These are phyloP conservation scores for Isatis lusitanica DNA, from an alignment of 441 rosid genomes.

Conservation along the genomic window DNA sequence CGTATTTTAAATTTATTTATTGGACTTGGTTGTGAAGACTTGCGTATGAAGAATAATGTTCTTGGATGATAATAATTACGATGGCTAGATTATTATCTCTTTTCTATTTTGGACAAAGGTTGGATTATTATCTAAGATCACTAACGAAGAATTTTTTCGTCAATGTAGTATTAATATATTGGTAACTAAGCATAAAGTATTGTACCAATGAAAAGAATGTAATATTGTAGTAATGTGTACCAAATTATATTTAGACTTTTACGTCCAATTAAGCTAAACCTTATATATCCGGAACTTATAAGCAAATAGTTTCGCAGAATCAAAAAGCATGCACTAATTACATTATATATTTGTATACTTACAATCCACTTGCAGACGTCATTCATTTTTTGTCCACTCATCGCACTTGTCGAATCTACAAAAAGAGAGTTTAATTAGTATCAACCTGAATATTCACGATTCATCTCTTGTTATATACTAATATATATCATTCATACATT, in stretches of 20 bases:
- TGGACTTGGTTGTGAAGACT: constrained; percentile 28
- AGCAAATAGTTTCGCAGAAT: constrained; percentile 22
- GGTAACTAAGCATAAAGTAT: constrained; percentile 17
- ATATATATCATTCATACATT: too few species aligned
- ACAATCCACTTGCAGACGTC: constrained; percentile 32
- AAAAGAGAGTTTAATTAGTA: constrained; percentile 11
- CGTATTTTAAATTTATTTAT: not conserved
- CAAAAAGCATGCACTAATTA: constrained; percentile 21
- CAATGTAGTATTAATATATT: constrained; percentile 18
- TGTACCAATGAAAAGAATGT: constrained; percentile 16
- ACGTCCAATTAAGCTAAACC: constrained; percentile 18
- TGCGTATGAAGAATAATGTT: constrained; percentile 17
- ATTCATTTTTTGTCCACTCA: constrained; percentile 31
- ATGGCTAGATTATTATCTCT: constrained; percentile 3
- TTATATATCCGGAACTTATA: constrained; percentile 13
- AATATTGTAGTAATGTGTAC: constrained; percentile 10
- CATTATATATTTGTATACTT: constrained; percentile 5
- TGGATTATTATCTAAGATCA: constrained; percentile 6
- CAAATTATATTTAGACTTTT: constrained; percentile 17
- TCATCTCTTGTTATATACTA: constrained; percentile 7
- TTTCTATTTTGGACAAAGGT: not conserved
- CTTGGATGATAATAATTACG: too few species aligned
- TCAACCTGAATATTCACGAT: constrained; percentile 35
- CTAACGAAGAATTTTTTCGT: constrained; percentile 22
- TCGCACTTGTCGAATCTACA: constrained; percentile 23